Conservation (phyloP, 495 filamentous ascomycete genomes). For the Podospora pseudopauciseta region DNA sequence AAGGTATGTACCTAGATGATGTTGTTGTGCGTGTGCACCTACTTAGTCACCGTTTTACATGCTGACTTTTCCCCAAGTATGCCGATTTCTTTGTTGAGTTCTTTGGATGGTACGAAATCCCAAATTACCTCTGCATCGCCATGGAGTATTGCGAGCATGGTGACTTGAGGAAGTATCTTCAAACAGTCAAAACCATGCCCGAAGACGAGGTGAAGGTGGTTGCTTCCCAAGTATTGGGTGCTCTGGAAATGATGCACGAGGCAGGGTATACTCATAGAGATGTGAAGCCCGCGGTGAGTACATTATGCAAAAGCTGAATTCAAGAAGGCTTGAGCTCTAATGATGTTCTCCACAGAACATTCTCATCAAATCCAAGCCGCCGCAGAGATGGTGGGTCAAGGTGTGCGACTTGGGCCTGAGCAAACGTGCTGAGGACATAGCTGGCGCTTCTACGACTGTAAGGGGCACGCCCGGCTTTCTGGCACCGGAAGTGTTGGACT, state of each 20-base stretch:
- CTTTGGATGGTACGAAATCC: conserved; percentile 40
- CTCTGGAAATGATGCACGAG: conserved; percentile 45
- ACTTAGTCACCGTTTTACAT: neutral
- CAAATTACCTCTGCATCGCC: conserved; percentile 33
- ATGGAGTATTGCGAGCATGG: conserved; percentile 45
- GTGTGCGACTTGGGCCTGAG: conserved; percentile 48
- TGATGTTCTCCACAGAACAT: conserved; percentile 6
- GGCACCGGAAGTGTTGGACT: conserved; percentile 38
- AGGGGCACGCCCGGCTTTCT: conserved; percentile 36
- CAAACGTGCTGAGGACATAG: conserved; percentile 35
- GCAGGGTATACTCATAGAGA: conserved; percentile 49
- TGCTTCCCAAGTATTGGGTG: conserved; percentile 43
- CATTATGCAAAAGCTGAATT: neutral
- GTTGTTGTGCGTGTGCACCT: neutral
- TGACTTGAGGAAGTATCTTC: conserved; percentile 32
- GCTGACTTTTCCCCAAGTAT: conserved; percentile 2
- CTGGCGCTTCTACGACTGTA: conserved; percentile 22
- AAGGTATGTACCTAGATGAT: neutral
- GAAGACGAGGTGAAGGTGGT: conserved; percentile 41
- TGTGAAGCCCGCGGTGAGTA: conserved; percentile 33
- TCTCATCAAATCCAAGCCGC: conserved; percentile 10
- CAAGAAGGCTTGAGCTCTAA: neutral
- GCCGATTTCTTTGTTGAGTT: conserved; percentile 30
- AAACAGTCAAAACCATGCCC: conserved; percentile 19
- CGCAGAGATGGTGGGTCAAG: conserved; percentile 41